Evolutionary conservation across 768 basidiomycete species (phyloP), one percentile per base, ranked within the genome.

Genomic region (Suillus alpinus): DNA sequence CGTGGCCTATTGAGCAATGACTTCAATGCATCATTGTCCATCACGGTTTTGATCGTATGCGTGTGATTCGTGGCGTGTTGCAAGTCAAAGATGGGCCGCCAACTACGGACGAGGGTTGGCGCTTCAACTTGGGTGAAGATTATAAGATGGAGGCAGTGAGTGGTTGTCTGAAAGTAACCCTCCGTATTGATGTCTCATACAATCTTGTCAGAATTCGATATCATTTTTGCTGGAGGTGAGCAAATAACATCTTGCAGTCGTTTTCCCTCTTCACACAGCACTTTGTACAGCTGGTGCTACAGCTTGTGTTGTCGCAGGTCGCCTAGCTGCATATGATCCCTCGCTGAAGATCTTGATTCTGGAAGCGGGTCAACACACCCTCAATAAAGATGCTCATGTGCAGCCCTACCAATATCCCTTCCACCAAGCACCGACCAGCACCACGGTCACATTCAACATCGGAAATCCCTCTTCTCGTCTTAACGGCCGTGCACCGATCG

Each of bases 181-280:
- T 10, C 18, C 49, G 23, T 16, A 9, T 6, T 1, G 3, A 26
- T 37, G 52, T 55, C 36, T 55, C 23, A 39, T 39, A 20, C 20
- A 72, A 40, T 43, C 5, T 6, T 9, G 6, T 53, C 57, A 14
- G 55, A 63, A 55, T 80, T 78, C 62, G 83, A 86, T 62, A 78
- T 86, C 20, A 78, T 86, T 62, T 81, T 86, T 61, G 83, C 81
- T 36, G 86, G 86, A 64, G 86, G 86, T 86, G 29, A 18, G 71
- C 57, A 39, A 10, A 50, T 9, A n/a, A 9, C 18, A 32, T 41
- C 31, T 68, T 63, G 39, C 37, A 39, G 9, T 34, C 39, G 36
- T 31, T n/a, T 50, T 0, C 9, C 18, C 29, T 50, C 2, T 18
- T 50, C 18, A 31, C 47, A 31, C 16, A 49, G 57, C 40, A 6